phyloP scores from a whole-genome alignment of 495 filamentous ascomycete genomes.

The Podospora fimiseda region DNA sequence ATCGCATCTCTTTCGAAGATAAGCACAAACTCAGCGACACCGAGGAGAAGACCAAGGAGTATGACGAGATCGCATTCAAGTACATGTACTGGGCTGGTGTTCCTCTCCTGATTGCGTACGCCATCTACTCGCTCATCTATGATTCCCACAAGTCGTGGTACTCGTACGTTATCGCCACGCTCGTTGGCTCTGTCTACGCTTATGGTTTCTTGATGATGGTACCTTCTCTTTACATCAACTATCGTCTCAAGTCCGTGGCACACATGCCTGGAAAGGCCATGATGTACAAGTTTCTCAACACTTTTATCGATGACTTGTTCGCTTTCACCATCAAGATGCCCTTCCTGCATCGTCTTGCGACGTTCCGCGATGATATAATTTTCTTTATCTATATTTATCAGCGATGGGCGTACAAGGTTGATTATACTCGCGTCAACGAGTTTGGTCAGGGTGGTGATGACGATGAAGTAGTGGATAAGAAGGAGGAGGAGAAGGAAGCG shows the following conservation, averaged over 20 bases:
- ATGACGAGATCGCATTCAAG: slow-evolving; percentile 94
- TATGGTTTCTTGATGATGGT: slow-evolving; percentile 99
- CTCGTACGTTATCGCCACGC: slow-evolving; percentile 78
- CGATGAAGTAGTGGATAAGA: slow-evolving; percentile 52
- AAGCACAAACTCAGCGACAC: slow-evolving; percentile 94
- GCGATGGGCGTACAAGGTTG: slow-evolving; percentile 83
- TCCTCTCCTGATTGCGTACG: slow-evolving; percentile 82
- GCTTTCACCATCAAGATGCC: slow-evolving; percentile 99
- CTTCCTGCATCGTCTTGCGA: slow-evolving; percentile 87
- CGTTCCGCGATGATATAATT: slow-evolving; percentile 90
- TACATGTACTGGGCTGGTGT: slow-evolving; percentile 91
- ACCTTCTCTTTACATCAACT: slow-evolving; percentile 95
- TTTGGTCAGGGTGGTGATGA: slow-evolving; percentile 96
- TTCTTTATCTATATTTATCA: slow-evolving; percentile 99
- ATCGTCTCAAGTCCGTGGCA: slow-evolving; percentile 89
- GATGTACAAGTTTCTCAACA: slow-evolving; percentile 94
- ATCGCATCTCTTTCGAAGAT: slow-evolving; percentile 84
- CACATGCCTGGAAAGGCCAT: slow-evolving; percentile 96
- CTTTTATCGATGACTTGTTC: slow-evolving; percentile 66
- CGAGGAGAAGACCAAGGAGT: slow-evolving; percentile 96
- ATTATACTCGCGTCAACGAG: slow-evolving; percentile 90
- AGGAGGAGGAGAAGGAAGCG: slow-evolving; percentile 23
- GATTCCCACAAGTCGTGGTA: slow-evolving; percentile 99
- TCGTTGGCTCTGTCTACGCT: slow-evolving; percentile 93
- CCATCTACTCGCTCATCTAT: slow-evolving; percentile 82